These are phyloP conservation scores for Aethionema arabicum DNA, from an alignment of 345 rosid genomes.

Conservation along the genomic window DNA sequence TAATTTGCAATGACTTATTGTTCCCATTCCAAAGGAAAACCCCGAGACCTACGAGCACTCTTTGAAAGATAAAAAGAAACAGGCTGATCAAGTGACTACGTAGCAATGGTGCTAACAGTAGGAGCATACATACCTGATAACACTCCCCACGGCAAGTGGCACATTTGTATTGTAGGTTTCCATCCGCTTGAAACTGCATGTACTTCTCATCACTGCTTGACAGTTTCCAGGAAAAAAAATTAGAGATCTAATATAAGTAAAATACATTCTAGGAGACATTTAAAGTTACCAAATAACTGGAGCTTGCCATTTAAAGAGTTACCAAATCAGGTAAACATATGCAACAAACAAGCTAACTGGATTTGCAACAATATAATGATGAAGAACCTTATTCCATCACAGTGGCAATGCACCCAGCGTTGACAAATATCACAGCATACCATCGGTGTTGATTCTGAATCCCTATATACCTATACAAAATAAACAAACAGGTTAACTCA, in stretches of 20 bases:
- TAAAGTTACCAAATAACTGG: not conserved
- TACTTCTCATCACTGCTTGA: conserved; percentile 89
- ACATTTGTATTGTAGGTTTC: conserved; percentile 88
- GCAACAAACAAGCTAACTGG: conserved; percentile 12
- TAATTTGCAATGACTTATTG: conserved; percentile 2
- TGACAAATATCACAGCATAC: conserved; percentile 99
- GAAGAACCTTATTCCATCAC: conserved; percentile 92
- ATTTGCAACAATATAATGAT: conserved; percentile 17
- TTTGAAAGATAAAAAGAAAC: not conserved
- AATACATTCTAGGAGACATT: conserved; percentile 1
- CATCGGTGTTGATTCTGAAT: conserved; percentile 99
- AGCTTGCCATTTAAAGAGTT: not conserved
- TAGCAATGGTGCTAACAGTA: conserved; percentile 17
- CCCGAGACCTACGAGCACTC: conserved; percentile 16
- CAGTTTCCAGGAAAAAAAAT: conserved; percentile 21
- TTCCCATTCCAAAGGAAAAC: no score
- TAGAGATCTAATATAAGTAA: conserved; percentile 8
- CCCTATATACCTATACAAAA: conserved; percentile 78
- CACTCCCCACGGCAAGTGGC: conserved; percentile 97
- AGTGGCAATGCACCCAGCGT: conserved; percentile 99
- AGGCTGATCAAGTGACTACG: conserved; percentile 19
- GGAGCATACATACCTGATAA: conserved; percentile 68
- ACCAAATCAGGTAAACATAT: not conserved
- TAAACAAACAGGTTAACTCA: conserved; percentile 5
- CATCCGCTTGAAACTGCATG: conserved; percentile 90